A percentile compares a stretch with the other conserved stretches of the same genome.
Conservation (phyloP, 257 asterid species). For the Solanum pennellii region DNA sequence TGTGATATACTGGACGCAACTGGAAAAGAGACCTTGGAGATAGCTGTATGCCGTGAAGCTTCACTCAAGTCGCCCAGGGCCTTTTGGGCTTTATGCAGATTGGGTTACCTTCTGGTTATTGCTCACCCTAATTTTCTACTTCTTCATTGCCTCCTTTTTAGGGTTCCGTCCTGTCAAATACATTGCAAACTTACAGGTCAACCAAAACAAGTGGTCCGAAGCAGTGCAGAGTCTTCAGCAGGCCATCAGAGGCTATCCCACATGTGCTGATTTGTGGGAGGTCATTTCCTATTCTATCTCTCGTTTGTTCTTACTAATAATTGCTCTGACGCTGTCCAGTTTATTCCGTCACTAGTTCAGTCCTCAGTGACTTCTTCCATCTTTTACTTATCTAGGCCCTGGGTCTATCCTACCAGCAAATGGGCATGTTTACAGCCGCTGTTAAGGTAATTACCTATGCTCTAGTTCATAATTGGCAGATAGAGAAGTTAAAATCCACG, state of each 20-base stretch:
- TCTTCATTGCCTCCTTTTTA: not conserved
- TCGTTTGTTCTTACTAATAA: not conserved
- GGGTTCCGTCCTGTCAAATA: not conserved
- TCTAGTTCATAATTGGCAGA: not conserved
- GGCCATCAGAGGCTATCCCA: constrained; percentile 88
- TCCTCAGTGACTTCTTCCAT: constrained; percentile 5
- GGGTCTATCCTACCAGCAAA: constrained; percentile 83
- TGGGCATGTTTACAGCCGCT: constrained; percentile 99
- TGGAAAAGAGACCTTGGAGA: constrained; percentile 73
- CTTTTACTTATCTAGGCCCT: constrained; percentile 38
- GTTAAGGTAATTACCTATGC: constrained; percentile 45
- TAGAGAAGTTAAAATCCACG: not conserved
- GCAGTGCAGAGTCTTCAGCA: constrained; percentile 89
- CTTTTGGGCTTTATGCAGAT: constrained; percentile 83
- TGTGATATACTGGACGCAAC: constrained; percentile 65
- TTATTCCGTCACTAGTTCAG: not conserved
- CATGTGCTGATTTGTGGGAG: constrained; percentile 93
- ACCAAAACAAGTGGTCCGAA: constrained; percentile 82
- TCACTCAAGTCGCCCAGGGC: constrained; percentile 80
- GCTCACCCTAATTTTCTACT: not conserved
- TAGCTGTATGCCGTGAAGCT: constrained; percentile 76
- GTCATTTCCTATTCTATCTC: constrained; percentile 16
- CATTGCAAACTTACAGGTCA: constrained; percentile 36
- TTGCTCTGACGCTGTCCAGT: not conserved
- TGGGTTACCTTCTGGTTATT: constrained; percentile 85